Conservation (phyloP, 495 filamentous ascomycete genomes). For the Cenococcum geophilum region DNA sequence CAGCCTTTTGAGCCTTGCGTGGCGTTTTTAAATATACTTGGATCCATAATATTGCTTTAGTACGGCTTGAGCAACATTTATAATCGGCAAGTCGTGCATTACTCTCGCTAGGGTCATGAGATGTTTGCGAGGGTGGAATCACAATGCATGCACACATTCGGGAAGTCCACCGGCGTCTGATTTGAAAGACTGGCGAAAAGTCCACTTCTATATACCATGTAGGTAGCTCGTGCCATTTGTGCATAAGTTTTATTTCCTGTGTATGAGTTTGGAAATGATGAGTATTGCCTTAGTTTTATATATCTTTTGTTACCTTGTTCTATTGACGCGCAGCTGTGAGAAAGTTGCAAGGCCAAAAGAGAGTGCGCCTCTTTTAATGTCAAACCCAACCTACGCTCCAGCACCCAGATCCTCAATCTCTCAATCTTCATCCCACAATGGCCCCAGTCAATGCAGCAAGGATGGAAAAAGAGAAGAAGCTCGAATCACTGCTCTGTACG, state of each 20-base stretch:
- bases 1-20: too few species aligned
- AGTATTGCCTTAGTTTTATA: background rate
- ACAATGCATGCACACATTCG: too few species aligned
- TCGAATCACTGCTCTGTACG: slow-evolving; percentile 27
- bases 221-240: slow-evolving; percentile 11
- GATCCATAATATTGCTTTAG: background rate
- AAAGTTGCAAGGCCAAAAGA: too few species aligned
- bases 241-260: background rate
- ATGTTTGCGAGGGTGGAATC: too few species aligned
- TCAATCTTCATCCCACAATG: slow-evolving; percentile 4
- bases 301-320: background rate
- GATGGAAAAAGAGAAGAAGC: slow-evolving; percentile 29
- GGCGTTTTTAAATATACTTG: background rate
- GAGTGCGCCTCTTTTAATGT: too few species aligned
- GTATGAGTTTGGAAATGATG: background rate
- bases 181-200: too few species aligned
- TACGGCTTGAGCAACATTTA: too few species aligned
- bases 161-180: too few species aligned
- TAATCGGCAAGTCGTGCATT: too few species aligned
- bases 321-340: too few species aligned
- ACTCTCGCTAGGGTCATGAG: too few species aligned
- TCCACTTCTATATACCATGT: background rate
- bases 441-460: slow-evolving; percentile 10
- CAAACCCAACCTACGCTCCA: background rate
- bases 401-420: background rate